A percentile compares a stretch with the other conserved stretches of the same genome.
Evolutionary conservation across 192 early-diverging fungal species (phyloP).

Genomic region (Neocallimastix lanati): DNA sequence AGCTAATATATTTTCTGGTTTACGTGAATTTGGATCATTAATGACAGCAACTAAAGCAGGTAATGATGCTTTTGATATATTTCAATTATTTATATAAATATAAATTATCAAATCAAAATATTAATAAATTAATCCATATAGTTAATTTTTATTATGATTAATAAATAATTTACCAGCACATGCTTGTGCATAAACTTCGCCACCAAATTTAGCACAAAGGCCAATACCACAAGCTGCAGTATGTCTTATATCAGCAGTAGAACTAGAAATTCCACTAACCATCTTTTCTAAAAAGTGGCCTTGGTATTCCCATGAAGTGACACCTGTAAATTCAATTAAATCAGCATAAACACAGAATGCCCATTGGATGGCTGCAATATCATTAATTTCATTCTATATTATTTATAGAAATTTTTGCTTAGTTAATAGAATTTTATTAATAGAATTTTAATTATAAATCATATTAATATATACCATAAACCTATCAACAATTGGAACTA

Average conservation of each 20-base stretch:
- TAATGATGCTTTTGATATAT: conserved; percentile 39
- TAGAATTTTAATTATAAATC: no score
- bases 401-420: no score
- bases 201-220: conserved; percentile 76
- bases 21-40: conserved; percentile 39
- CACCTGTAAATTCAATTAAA: conserved; percentile 75
- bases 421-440: no score
- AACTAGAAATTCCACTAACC: conserved; percentile 30
- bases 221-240: conserved; percentile 87
- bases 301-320: conserved; percentile 40
- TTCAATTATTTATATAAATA: conserved; percentile 4
- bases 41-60: conserved; percentile 54
- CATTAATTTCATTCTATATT: conserved; percentile 33
- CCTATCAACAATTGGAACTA: conserved; percentile 50
- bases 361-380: conserved; percentile 68
- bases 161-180: conserved; percentile 17
- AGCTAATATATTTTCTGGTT: conserved; percentile 57
- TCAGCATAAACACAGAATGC: conserved; percentile 85
- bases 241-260: conserved; percentile 66
- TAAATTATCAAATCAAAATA: no score
- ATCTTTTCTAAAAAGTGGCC: conserved; percentile 48
- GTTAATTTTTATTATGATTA: no score
- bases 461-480: conserved; percentile 17
- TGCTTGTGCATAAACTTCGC: conserved; percentile 55
- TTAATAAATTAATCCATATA: no score